Conservation (phyloP, 257 asterid genomes). For the Plantago ovata region DNA sequence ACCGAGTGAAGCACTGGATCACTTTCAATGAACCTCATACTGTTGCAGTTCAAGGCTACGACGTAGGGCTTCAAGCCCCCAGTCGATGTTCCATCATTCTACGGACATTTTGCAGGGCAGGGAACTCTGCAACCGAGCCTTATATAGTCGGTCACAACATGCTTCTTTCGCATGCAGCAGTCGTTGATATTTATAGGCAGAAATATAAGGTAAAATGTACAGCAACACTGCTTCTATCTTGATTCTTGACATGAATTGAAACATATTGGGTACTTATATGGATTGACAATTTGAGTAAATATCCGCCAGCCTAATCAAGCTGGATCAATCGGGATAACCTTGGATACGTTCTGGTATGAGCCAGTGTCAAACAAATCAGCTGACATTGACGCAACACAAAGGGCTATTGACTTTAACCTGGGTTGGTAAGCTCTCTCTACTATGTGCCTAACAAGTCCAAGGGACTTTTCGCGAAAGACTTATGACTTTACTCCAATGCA, state of each 20-base stretch:
- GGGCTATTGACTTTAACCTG: constrained; percentile 72
- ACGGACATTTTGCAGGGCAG: constrained; percentile 50
- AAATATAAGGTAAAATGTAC: constrained; percentile 51
- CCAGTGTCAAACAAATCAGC: constrained; percentile 42
- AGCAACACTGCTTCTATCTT: background rate
- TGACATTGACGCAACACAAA: constrained; percentile 52
- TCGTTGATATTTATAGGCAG: constrained; percentile 45
- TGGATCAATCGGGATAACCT: constrained; percentile 64
- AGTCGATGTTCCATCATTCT: constrained; percentile 68
- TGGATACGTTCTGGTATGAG: constrained; percentile 74
- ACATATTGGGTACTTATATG: background rate
- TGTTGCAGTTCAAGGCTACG: constrained; percentile 66
- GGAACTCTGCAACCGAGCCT: constrained; percentile 83
- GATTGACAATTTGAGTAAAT: background rate
- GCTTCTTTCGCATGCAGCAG: constrained; percentile 65
- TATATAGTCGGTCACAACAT: constrained; percentile 64
- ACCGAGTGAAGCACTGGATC: constrained; percentile 89
- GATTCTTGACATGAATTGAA: background rate
- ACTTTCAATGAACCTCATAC: constrained; percentile 92
- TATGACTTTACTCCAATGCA: constrained; percentile 18
- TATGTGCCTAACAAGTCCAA: background rate
- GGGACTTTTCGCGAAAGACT: too few relatives aligned
- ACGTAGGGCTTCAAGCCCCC: constrained; percentile 72
- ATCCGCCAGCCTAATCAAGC: constrained; percentile 40
- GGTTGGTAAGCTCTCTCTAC: constrained; percentile 57